Percentiles rank a stretch among this genome's conserved stretches.
Evolutionary conservation across 139 green algal genomes (phyloP).

Genomic region (Coelastrella sp.): DNA sequence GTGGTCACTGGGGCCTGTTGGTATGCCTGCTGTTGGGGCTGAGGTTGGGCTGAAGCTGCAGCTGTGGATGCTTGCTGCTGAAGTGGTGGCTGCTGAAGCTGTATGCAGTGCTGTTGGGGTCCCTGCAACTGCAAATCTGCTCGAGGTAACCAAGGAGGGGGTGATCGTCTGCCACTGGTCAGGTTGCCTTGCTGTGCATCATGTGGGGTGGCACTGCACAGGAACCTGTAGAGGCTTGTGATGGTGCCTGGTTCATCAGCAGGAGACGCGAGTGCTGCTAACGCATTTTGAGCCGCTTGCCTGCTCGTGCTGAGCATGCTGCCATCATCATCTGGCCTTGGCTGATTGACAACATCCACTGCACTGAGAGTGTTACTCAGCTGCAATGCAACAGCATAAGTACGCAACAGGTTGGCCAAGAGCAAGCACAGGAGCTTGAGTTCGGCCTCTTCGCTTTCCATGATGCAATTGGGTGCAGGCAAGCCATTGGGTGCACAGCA

Average conservation of each 20-base stretch:
- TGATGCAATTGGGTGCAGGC: too few relatives aligned
- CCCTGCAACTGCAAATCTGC: not conserved
- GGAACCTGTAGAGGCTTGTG: slow-evolving; percentile 12
- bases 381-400: too few relatives aligned
- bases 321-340: not conserved
- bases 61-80: not conserved
- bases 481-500: too few relatives aligned
- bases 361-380: too few relatives aligned
- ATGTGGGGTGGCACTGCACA: not conserved
- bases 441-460: too few relatives aligned
- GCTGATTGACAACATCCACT: not conserved
- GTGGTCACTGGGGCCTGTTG: not conserved
- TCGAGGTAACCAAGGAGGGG: not conserved
- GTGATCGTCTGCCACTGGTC: not conserved
- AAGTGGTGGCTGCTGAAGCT: not conserved
- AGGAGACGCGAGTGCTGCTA: not conserved
- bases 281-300: not conserved
- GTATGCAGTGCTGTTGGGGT: not conserved
- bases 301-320: slow-evolving; percentile 34
- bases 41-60: not conserved
- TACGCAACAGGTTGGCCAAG: too few relatives aligned
- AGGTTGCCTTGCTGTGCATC: not conserved
- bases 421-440: too few relatives aligned
- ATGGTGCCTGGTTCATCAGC: not conserved
- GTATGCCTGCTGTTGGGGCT: slow-evolving; percentile 9